A percentile compares a stretch with the other conserved stretches of the same genome.
Conservation (phyloP, 192 early-diverging fungal species). For the Backusella morwellensis region DNA sequence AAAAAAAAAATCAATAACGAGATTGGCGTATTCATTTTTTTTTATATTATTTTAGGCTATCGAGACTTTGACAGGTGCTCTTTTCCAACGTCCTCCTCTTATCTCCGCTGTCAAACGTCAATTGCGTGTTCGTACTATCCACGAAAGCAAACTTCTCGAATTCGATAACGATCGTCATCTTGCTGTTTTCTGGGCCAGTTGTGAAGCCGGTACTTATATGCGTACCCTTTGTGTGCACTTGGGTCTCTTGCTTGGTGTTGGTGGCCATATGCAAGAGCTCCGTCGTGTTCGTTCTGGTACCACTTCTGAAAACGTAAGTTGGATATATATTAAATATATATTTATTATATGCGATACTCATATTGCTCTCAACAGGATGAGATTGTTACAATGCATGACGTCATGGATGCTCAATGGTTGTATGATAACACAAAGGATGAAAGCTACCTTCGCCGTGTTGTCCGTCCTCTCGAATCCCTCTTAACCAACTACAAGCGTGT, state of each 20-base stretch:
- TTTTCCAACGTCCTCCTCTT: constrained; percentile 98
- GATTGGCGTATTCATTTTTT: too few species aligned
- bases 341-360: not conserved
- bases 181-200: constrained; percentile 96
- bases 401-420: constrained; percentile 98
- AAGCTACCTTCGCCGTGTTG: constrained; percentile 89
- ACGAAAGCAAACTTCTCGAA: constrained; percentile 94
- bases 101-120: constrained; percentile 99
- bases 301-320: constrained; percentile 74
- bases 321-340: not conserved
- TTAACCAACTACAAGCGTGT: constrained; percentile 95
- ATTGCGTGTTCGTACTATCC: constrained; percentile 97
- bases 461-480: constrained; percentile 93
- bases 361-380: constrained; percentile 57
- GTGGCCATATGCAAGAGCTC: constrained; percentile 99
- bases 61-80: constrained; percentile 96
- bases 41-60: constrained; percentile 53
- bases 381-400: constrained; percentile 98
- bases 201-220: constrained; percentile 99
- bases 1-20: not conserved
- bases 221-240: constrained; percentile 99
- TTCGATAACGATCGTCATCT: constrained; percentile 97
- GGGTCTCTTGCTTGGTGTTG: constrained; percentile 91
- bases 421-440: constrained; percentile 98
- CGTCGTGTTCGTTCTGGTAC: constrained; percentile 94